phyloP scores from a whole-genome alignment of 768 basidiomycete genomes.

The Calocybe indica region DNA sequence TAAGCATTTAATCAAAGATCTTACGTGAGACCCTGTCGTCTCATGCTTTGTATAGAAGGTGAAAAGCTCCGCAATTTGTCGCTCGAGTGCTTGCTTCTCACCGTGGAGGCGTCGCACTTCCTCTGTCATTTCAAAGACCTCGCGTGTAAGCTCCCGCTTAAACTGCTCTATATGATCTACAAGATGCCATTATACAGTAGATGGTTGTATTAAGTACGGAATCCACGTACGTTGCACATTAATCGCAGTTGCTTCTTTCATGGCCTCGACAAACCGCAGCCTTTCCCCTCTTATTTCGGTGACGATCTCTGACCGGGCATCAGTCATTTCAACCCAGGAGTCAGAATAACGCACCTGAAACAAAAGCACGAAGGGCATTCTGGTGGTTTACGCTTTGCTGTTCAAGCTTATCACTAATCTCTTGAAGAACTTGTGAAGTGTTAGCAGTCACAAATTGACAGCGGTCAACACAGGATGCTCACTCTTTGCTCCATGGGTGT shows the following conservation, averaged over 20 bases:
- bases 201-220: not conserved
- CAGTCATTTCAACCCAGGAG: not conserved
- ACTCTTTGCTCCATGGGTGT: too few species aligned
- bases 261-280: slow-evolving; percentile 86
- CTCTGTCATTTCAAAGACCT: slow-evolving; percentile 68
- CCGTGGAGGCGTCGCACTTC: slow-evolving; percentile 65
- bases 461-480: too few species aligned
- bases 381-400: too few species aligned
- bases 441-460: too few species aligned
- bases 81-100: slow-evolving; percentile 60
- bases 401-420: too few species aligned
- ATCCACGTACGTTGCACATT: slow-evolving; percentile 64
- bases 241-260: slow-evolving; percentile 88
- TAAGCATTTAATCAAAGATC: too few species aligned
- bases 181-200: slow-evolving; percentile 4
- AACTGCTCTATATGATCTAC: slow-evolving; percentile 84
- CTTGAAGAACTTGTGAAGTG: too few species aligned
- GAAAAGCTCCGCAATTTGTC: slow-evolving; percentile 69
- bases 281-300: slow-evolving; percentile 84
- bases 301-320: slow-evolving; percentile 52
- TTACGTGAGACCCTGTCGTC: slow-evolving; percentile 3
- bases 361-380: too few species aligned
- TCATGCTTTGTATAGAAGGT: slow-evolving; percentile 68
- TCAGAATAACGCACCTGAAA: not conserved
- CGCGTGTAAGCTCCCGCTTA: slow-evolving; percentile 71